Evolutionary conservation across 345 rosid genomes (phyloP), one percentile per base, ranked within the genome.

Genomic region (Rhizophora apiculata): DNA sequence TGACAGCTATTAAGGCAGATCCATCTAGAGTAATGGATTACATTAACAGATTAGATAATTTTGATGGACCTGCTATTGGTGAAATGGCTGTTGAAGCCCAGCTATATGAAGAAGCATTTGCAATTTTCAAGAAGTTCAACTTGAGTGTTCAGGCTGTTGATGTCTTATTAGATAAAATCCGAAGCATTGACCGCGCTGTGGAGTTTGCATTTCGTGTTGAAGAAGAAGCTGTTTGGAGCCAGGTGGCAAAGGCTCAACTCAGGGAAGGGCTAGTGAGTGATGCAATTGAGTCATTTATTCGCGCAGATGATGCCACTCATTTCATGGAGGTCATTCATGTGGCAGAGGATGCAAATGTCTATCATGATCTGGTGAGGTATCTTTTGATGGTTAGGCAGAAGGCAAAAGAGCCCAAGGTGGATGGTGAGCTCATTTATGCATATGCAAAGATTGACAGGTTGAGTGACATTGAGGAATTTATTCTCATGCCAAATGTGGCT

Each of bases 1-100:
- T 92, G 83, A 96, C 98, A 30, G 97, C 98, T 49, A 89, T 96
- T 36, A 92, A 92, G 81, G 98, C 99, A 29, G 98, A 96, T 82
- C 86, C 99, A 29, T 88, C 97, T 54, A 84, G 98, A 80, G 98
- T 90, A 48, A 92, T 96, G 99, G 99, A 92, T 81, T 96, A 96
- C 71, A 79, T 96, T 37, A 92, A 92, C 71, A 86, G 99, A 80
- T 84, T 92, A 37, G 98, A 92, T 77, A 96, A 92, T 78, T 96
- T 96, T 78, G 99, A 96, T 83, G 98, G 99, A 60, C 97, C 99
- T 73, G 94, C 94, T 39, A 93, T 96, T 77, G 99, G 99, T 69
- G 97, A 90, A 75, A 91, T 92, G 72, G 98, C 99, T 21, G 93
- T 90, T 57, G 96, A 96, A 82, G 97, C 92, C 20, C 93, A 92